Evolutionary conservation across 2,329 filamentous ascomycete genomes (phyloP).

Genomic region (Colletotrichum brevisporum): DNA sequence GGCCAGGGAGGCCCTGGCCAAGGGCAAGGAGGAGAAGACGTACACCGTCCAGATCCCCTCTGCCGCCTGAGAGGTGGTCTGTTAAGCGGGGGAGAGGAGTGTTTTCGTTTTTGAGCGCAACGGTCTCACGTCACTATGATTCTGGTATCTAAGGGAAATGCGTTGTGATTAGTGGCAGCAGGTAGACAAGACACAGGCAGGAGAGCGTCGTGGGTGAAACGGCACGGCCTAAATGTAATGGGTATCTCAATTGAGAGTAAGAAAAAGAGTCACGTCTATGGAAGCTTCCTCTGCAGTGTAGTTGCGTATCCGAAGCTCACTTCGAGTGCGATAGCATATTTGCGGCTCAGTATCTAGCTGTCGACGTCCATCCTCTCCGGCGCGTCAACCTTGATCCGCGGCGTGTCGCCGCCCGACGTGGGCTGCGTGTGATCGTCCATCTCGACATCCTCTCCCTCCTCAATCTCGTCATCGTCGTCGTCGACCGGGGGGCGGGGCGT

Average conservation of each 20-base stretch:
- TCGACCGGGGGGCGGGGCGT: conserved; percentile 51
- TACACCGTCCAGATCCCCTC: conserved; percentile 22
- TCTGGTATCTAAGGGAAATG: conserved; percentile 1
- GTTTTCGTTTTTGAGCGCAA: too few species aligned
- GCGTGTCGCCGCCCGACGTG: conserved; percentile 57
- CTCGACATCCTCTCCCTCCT: conserved; percentile 68
- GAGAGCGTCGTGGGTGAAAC: conserved; percentile 12
- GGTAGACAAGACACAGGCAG: conserved; percentile 2
- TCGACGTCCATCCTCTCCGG: conserved; percentile 76
- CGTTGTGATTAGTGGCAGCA: conserved; percentile 5
- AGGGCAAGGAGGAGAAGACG: conserved; percentile 59
- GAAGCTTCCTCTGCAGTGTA: not conserved
- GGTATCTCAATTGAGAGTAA: conserved; percentile 39
- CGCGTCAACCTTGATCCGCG: conserved; percentile 64
- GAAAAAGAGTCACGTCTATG: conserved; percentile 9
- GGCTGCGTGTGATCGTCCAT: conserved; percentile 67
- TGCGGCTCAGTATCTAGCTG: conserved; percentile 38
- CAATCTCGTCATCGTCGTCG: conserved; percentile 51
- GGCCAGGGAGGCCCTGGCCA: conserved; percentile 67
- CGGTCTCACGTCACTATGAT: too few species aligned
- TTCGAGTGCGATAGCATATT: not conserved
- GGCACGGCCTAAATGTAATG: conserved; percentile 15
- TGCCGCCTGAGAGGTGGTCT: not conserved
- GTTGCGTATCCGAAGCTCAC: too few species aligned
- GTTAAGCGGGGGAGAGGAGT: too few species aligned